These are phyloP conservation scores for Quercus bicolor DNA, from an alignment of 306 rosid species.

Conservation along the genomic window DNA sequence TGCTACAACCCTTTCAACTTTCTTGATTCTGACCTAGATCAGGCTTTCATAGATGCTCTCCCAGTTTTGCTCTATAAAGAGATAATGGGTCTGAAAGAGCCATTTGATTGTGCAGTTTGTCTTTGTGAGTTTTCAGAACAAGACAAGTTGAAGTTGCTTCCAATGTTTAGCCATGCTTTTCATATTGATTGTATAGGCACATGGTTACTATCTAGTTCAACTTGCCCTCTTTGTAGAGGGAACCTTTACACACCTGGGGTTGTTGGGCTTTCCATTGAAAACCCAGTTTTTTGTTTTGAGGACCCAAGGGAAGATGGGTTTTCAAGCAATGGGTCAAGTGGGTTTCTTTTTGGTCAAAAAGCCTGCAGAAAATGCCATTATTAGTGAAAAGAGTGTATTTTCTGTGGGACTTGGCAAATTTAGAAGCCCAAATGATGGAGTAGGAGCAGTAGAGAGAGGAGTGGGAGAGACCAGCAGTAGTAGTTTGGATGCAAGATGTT, in stretches of 20 bases:
- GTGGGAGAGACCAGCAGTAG: conserved; percentile 49
- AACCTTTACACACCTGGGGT: too few relatives aligned
- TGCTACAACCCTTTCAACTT: conserved; percentile 38
- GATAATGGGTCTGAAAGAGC: too few relatives aligned
- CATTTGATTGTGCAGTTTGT: too few relatives aligned
- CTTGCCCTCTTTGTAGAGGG: too few relatives aligned
- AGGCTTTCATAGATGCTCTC: too few relatives aligned
- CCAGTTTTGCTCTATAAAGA: too few relatives aligned
- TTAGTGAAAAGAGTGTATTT: conserved; percentile 61
- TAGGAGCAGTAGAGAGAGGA: conserved; percentile 30
- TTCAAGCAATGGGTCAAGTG: conserved; percentile 37
- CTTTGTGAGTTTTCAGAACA: too few relatives aligned
- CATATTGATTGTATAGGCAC: too few relatives aligned
- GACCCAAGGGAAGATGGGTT: conserved; percentile 43
- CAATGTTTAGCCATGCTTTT: too few relatives aligned
- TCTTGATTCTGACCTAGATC: too few relatives aligned
- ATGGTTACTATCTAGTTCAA: too few relatives aligned
- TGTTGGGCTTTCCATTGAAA: conserved; percentile 33
- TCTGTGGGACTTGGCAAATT: conserved; percentile 83
- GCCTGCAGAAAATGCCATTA: conserved; percentile 52
- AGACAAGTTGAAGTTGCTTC: too few relatives aligned
- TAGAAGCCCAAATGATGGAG: conserved; percentile 50
- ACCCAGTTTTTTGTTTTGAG: conserved; percentile 49
- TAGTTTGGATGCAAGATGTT: conserved; percentile 73
- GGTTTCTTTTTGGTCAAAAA: conserved; percentile 38